A percentile compares a stretch with the other conserved stretches of the same genome.
Conservation (phyloP, 192 early-diverging fungal species). For the Rhizophagus clarus region DNA sequence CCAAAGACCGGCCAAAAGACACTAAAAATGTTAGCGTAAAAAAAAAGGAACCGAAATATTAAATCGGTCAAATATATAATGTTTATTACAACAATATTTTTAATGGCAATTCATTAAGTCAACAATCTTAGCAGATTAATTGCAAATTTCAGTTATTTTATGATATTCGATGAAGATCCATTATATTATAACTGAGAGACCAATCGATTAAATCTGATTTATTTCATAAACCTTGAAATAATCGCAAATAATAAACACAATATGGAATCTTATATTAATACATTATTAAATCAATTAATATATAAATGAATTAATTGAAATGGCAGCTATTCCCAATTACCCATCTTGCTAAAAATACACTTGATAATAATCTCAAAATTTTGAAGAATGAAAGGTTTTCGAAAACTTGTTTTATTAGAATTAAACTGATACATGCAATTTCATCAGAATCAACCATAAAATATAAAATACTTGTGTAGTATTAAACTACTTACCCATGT, state of each 20-base stretch:
- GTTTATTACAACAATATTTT: not conserved
- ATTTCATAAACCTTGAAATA: not conserved
- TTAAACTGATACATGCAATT: not conserved
- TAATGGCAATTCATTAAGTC: not conserved
- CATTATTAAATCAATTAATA: not conserved
- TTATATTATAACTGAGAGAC: not conserved
- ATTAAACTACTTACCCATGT: slow-evolving; percentile 43
- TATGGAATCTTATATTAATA: not conserved
- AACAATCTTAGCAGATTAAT: not conserved
- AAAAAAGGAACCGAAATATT: not conserved
- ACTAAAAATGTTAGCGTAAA: slow-evolving; percentile 45
- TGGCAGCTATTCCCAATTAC: not conserved
- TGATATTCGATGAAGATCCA: not conserved
- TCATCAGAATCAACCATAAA: not conserved
- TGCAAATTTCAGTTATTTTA: not conserved
- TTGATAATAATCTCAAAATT: not conserved
- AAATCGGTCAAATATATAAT: not conserved
- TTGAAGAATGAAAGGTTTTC: not conserved
- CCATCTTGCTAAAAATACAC: not conserved
- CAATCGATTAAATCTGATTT: not conserved
- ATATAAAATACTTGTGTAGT: not conserved
- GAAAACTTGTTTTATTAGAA: slow-evolving; percentile 9
- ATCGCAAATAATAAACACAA: not conserved
- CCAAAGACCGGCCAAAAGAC: slow-evolving; percentile 57
- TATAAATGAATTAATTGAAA: not conserved